Evolutionary conservation across 371 early-diverging fungal species (phyloP).

Genomic region (Mucor circinelloides): DNA sequence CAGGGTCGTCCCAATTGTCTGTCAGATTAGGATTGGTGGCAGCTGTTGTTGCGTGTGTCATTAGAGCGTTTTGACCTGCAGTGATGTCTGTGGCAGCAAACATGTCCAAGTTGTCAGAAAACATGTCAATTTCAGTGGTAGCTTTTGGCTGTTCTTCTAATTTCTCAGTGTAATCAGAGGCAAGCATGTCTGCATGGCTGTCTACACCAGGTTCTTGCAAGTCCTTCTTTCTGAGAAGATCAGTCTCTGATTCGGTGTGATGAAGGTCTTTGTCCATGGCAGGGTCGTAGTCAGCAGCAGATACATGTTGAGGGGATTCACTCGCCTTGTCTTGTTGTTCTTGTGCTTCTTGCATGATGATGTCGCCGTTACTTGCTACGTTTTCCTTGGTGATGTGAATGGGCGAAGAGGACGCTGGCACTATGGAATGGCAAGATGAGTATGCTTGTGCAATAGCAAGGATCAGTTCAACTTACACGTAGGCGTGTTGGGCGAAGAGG

Average conservation of each 20-base stretch:
- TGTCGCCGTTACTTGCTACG: not conserved
- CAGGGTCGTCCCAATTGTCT: conserved; percentile 95
- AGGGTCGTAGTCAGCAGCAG: conserved; percentile 82
- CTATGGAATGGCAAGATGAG: not conserved
- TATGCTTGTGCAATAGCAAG: not conserved
- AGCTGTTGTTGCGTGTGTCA: conserved; percentile 7
- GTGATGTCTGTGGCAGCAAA: conserved; percentile 39
- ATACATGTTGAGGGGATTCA: conserved; percentile 52
- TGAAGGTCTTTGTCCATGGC: conserved; percentile 48
- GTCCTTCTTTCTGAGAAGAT: conserved; percentile 60
- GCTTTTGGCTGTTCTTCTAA: conserved; percentile 16
- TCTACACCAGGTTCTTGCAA: conserved; percentile 38
- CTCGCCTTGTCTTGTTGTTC: conserved; percentile 5
- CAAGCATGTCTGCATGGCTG: conserved; percentile 63
- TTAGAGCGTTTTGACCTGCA: conserved; percentile 24
- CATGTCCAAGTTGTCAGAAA: conserved; percentile 70
- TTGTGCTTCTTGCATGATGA: conserved; percentile 17
- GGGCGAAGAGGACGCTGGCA: conserved; percentile 10
- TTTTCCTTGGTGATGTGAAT: conserved; percentile 5
- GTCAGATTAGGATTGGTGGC: conserved; percentile 60
- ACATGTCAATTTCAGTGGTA: conserved; percentile 72
- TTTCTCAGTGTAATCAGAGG: conserved; percentile 63
- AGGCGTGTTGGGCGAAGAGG: conserved; percentile 20
- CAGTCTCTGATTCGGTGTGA: conserved; percentile 43
- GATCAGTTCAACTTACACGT: conserved; percentile 2